Evolutionary conservation across 1,139 yeast species (phyloP), one percentile per base, ranked within the genome.

Genomic region (Saccharomyces hybrid): DNA sequence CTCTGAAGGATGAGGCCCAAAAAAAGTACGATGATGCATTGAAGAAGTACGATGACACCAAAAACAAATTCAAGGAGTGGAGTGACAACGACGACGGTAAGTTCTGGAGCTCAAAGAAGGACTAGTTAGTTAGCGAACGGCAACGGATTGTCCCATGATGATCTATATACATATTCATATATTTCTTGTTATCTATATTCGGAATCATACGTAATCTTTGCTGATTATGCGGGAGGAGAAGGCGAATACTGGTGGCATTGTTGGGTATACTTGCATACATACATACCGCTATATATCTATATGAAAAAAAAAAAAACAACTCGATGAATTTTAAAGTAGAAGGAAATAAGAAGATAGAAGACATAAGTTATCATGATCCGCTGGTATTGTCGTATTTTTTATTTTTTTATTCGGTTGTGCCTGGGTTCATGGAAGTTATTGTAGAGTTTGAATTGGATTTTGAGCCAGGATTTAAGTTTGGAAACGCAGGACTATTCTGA

Each of bases 1-100:
- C 60, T 25, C 47, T 58, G 42, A 55, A 56, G 16, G 61, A 63
- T 44, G 63, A 65, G 46, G 70, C 73, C 46, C 63, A 69, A 55
- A 67, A 69, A 51, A 55, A 64, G 49, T 71, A 71, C 54, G 66
- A 60, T 3, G 66, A 68, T 31, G 71, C 75, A 11, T 66, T 68
- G 57, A 60, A 59, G 44, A 63, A 69, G 42, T 66, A 65, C 46
- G 68, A 66, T 13, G 61, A 60, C 2, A 70, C 73, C 2, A 61
- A 66, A 48, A 53, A 54, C 13, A 61, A 68, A 41, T 52, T 66
- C 11, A 52, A 58, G 29, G 63, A 65, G 25, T 70, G 73, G 54
- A 53, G 60, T n/a, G 58, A 58, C 28, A 61, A 60, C 50, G 60
- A 62, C 9, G 59, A 64, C 31, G 60, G 60, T 31, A 67, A 62